phyloP scores from a whole-genome alignment of 352 stramenopile genomes.

The Globisporangium nagaii region DNA sequence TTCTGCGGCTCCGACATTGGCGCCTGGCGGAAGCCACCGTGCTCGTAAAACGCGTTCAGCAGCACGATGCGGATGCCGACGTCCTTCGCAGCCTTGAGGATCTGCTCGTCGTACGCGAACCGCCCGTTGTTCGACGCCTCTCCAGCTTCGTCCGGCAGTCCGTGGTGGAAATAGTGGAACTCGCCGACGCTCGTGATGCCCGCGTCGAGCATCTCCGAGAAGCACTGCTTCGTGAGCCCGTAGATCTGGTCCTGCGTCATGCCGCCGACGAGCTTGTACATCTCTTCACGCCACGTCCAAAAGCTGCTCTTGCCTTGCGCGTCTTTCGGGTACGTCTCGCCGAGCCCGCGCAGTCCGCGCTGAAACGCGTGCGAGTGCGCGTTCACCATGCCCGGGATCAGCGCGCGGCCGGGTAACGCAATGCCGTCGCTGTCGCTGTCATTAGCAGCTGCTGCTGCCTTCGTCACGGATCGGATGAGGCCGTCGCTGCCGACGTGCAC shows the following conservation, averaged over 20 bases:
- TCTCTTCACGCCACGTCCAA: conserved; percentile 81
- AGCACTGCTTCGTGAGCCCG: conserved; percentile 65
- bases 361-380: conserved; percentile 81
- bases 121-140: conserved; percentile 17
- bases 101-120: conserved; percentile 69
- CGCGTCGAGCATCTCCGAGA: conserved; percentile 70
- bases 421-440: not conserved
- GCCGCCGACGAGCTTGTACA: conserved; percentile 70
- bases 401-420: conserved; percentile 37
- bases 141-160: conserved; percentile 19
- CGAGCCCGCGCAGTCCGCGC: conserved; percentile 59
- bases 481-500: conserved; percentile 49
- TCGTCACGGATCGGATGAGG: conserved; percentile 32
- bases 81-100: conserved; percentile 53
- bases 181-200: conserved; percentile 75
- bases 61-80: conserved; percentile 70
- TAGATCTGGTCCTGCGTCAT: conserved; percentile 67
- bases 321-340: conserved; percentile 62
- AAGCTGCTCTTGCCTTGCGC: conserved; percentile 44
- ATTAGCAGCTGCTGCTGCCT: not conserved
- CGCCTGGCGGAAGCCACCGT: conserved; percentile 54
- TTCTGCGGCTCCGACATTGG: conserved; percentile 59
- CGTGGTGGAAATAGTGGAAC: conserved; percentile 83
- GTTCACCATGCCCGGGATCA: conserved; percentile 74
- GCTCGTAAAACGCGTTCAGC: conserved; percentile 73